phyloP scores from a whole-genome alignment of 2,329 filamentous ascomycete genomes.

The Arachnopeziza araneosa region DNA sequence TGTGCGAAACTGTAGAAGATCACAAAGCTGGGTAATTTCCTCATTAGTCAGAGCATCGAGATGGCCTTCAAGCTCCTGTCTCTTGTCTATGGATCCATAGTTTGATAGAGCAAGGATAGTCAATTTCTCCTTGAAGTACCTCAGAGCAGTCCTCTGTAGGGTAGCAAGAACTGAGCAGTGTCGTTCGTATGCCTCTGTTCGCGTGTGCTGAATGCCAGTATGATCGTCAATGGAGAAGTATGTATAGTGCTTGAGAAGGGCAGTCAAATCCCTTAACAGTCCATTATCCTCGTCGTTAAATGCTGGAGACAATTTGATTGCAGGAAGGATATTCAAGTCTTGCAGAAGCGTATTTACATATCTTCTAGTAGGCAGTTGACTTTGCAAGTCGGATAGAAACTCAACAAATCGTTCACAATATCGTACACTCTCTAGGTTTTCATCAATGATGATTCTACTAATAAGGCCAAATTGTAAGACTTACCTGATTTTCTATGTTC shows the following conservation, averaged over 20 bases:
- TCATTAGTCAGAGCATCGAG: conserved; percentile 66
- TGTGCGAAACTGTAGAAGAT: conserved; percentile 70
- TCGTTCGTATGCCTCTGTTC: conserved; percentile 67
- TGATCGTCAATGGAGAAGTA: conserved; percentile 90
- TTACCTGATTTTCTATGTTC: conserved; percentile 42
- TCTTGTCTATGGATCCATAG: conserved; percentile 78
- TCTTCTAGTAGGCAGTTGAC: conserved; percentile 86
- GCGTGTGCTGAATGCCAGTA: conserved; percentile 69
- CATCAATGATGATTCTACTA: conserved; percentile 22
- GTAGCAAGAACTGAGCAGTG: conserved; percentile 74
- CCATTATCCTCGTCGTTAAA: conserved; percentile 69
- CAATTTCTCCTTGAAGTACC: conserved; percentile 82
- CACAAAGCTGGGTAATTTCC: conserved; percentile 66
- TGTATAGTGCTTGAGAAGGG: conserved; percentile 79
- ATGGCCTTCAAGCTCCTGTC: conserved; percentile 71
- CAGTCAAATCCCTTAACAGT: conserved; percentile 73
- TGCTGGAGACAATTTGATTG: conserved; percentile 71
- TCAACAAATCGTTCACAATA: conserved; percentile 95
- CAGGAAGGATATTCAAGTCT: conserved; percentile 76
- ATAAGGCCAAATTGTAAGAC: conserved; percentile 11
- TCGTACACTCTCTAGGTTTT: conserved; percentile 52
- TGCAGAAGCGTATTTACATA: conserved; percentile 87
- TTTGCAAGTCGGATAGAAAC: conserved; percentile 83
- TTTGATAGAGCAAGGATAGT: conserved; percentile 91
- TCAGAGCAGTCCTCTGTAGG: conserved; percentile 72